Evolutionary conservation across 2,329 filamentous ascomycete species (phyloP).

Genomic region (Fusarium sulawesiense): DNA sequence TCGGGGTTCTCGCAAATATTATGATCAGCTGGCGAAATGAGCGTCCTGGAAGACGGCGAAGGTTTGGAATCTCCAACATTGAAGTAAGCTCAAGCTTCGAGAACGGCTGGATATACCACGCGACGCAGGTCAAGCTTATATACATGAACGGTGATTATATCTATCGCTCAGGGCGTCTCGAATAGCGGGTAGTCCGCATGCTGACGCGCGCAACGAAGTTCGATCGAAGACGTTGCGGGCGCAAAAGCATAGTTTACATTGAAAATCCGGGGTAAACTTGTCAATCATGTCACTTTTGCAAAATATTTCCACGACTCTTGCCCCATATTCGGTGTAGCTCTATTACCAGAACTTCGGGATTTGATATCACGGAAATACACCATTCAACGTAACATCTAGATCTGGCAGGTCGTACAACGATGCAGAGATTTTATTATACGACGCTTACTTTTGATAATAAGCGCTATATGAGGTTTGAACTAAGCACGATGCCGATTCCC

Average conservation of each 20-base stretch:
- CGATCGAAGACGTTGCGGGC: conserved; percentile 47
- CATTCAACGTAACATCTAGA: background rate
- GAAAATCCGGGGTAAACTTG: conserved; percentile 27
- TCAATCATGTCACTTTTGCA: conserved; percentile 5
- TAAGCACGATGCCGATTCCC: background rate
- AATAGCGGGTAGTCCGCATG: conserved; percentile 46
- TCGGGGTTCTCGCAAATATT: background rate
- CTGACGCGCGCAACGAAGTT: conserved; percentile 46
- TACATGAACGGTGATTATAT: conserved; percentile 33
- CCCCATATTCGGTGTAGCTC: background rate
- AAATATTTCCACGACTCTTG: background rate
- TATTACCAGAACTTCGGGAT: background rate
- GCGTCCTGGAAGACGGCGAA: background rate
- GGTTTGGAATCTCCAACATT: conserved; percentile 1
- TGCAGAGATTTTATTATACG: background rate
- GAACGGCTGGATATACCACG: conserved; percentile 1
- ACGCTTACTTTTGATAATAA: background rate
- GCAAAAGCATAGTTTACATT: conserved; percentile 36
- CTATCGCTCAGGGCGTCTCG: conserved; percentile 23
- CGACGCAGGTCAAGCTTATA: conserved; percentile 44
- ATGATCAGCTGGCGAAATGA: background rate
- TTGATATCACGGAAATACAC: background rate
- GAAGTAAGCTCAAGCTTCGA: conserved; percentile 27
- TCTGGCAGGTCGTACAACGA: background rate
- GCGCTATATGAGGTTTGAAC: background rate